Percentiles rank a stretch among this genome's conserved stretches.
Conservation (phyloP, 73 alveolate genomes). For the Paramecium bursaria region DNA sequence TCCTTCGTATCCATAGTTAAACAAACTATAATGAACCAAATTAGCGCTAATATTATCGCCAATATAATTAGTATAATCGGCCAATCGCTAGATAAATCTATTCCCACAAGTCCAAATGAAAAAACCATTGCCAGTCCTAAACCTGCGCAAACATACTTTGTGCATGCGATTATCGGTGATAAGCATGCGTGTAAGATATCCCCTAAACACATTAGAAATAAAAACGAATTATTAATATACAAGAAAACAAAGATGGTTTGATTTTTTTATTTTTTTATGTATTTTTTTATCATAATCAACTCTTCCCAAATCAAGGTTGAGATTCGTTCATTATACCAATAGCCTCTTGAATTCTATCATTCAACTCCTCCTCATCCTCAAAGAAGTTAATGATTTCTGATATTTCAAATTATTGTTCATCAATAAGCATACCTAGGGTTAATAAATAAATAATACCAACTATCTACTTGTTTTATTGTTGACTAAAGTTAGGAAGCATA, state of each 20-base stretch:
- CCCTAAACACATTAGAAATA: constrained; percentile 47
- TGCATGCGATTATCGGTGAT: constrained; percentile 27
- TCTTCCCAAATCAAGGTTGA: no score
- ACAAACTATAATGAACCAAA: constrained; percentile 39
- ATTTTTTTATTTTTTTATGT: no score
- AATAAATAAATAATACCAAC: neutral
- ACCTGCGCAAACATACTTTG: constrained; percentile 40
- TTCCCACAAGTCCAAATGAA: constrained; percentile 42
- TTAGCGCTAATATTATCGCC: constrained; percentile 30
- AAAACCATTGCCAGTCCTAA: constrained; percentile 33
- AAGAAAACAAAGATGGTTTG: no score
- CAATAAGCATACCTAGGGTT: constrained; percentile 35
- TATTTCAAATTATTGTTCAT: constrained; percentile 32
- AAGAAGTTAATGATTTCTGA: constrained; percentile 37
- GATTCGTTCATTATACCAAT: constrained; percentile 1
- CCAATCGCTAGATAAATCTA: constrained; percentile 55
- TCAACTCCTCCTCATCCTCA: constrained; percentile 19
- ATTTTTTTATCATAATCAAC: no score
- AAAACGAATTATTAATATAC: constrained; percentile 57
- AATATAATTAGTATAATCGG: constrained; percentile 18
- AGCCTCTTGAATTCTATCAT: constrained; percentile 10
- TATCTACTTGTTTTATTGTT: neutral
- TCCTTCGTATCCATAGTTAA: no score
- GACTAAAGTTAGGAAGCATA: neutral
- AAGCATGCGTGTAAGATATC: constrained; percentile 23